phyloP scores from a whole-genome alignment of 2,329 filamentous ascomycete species.

The Graphiopsis chlorocephala region DNA sequence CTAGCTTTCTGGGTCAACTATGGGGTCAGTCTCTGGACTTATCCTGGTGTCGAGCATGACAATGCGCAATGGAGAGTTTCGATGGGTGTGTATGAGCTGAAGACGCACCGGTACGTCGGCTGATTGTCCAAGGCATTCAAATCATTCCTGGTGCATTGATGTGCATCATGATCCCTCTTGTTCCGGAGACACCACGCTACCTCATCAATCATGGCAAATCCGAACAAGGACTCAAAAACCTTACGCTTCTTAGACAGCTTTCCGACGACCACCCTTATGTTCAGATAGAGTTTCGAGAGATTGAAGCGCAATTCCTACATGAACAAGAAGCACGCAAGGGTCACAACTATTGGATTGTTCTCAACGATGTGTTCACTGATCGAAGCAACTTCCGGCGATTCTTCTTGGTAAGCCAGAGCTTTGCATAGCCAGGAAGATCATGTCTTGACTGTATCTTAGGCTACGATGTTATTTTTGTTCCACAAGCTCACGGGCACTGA shows the following conservation, averaged over 20 bases:
- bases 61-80: conserved; percentile 19
- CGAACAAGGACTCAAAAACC: conserved; percentile 19
- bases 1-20: conserved; percentile 22
- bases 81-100: conserved; percentile 8
- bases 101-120: not conserved
- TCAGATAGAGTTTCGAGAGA: conserved; percentile 25
- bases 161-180: conserved; percentile 23
- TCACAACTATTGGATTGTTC: conserved; percentile 19
- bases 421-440: not conserved
- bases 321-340: conserved; percentile 22
- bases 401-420: conserved; percentile 13
- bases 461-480: conserved; percentile 22
- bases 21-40: conserved; percentile 20
- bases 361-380: conserved; percentile 20
- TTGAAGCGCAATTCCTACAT: conserved; percentile 24
- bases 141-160: conserved; percentile 21
- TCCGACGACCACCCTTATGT: conserved; percentile 25
- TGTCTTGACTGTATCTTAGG: not conserved
- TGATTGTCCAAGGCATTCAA: conserved; percentile 17
- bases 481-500: conserved; percentile 23
- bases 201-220: conserved; percentile 20
- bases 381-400: conserved; percentile 19
- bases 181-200: conserved; percentile 21
- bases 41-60: conserved; percentile 8
- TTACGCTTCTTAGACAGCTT: conserved; percentile 22